phyloP scores from a whole-genome alignment of 306 rosid genomes.

The Vigna hirtella region DNA sequence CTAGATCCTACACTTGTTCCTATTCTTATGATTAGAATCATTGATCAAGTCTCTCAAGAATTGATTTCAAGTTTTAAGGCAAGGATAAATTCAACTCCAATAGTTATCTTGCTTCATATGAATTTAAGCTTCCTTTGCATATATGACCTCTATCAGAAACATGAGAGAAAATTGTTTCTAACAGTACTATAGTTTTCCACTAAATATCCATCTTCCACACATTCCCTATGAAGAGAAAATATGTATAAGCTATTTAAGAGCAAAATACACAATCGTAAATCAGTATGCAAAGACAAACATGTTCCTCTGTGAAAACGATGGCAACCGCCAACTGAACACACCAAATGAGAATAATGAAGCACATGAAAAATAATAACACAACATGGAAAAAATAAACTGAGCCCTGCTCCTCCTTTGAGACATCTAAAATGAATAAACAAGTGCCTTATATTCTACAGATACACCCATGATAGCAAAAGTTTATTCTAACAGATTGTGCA shows the following conservation, averaged over 20 bases:
- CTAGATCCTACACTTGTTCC: no score
- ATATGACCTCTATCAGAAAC: not conserved
- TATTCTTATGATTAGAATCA: no score
- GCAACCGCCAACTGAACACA: constrained; percentile 7
- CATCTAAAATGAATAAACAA: constrained; percentile 19
- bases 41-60: no score
- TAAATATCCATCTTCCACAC: not conserved
- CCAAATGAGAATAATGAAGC: constrained; percentile 7
- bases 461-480: not conserved
- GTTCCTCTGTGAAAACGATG: not conserved
- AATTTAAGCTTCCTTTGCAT: no score
- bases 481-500: not conserved
- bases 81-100: no score
- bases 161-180: not conserved
- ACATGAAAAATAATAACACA: no score
- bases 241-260: not conserved
- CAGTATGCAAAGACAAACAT: not conserved
- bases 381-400: not conserved
- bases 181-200: not conserved
- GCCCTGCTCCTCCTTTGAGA: constrained; percentile 3
- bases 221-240: not conserved
- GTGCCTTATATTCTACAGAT: not conserved
- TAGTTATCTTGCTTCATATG: no score
- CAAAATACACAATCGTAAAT: not conserved
- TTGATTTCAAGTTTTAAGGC: no score